Base-by-base conservation (phyloP, 2,329 filamentous ascomycete species). In the Colletotrichum sp. region DNA sequence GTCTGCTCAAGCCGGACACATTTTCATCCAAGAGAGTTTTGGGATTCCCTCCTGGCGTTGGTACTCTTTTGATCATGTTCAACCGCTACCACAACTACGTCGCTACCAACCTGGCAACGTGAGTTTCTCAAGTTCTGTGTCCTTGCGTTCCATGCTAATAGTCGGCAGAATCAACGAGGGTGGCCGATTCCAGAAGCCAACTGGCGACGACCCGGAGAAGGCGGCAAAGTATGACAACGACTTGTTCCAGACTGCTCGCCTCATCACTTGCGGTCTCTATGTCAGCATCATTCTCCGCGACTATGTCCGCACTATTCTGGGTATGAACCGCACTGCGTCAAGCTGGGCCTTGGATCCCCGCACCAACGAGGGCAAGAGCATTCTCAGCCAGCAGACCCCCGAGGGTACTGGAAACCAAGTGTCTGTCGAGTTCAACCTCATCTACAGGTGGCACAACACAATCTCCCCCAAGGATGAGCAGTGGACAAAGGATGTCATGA, bases 221-320 rank as follows among this genome's bases (percentile, higher is more conserved):
- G 85, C 39, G 76, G 61, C 77, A 55, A 84, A 83, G 67, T 82
- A 81, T 12, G 85, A 87, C 68, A 81, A 86, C 15, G 84, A 86
- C 59, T 79, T 87, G 7, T 87, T 87, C 77, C 81, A 86, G 27
- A 86, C 83, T 4, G 83, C 80, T 8, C 79, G 84, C 19, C 81
- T 86, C 28, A 85, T 92, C 67, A 90, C 88, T 0, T 90, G 89
- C 61, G 90, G 90, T 63, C 85, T 92, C 30, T 92, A 90, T 78
- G 87, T 91, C 76, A 91, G 91, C 81, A 87, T 86, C 22, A 80
- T 84, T 8, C 78, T 86, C 3, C 80, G 82, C 69, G 86, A 87
- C 74, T 87, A 87, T 57, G 79, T 86, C 8, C 80, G 85, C 3
- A 82, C 82, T 2, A 82, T 86, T 0, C 80, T 85, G 63, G 84